Base-by-base conservation (phyloP, 1,284 basidiomycete species). In the Heterobasidion parviporum region DNA sequence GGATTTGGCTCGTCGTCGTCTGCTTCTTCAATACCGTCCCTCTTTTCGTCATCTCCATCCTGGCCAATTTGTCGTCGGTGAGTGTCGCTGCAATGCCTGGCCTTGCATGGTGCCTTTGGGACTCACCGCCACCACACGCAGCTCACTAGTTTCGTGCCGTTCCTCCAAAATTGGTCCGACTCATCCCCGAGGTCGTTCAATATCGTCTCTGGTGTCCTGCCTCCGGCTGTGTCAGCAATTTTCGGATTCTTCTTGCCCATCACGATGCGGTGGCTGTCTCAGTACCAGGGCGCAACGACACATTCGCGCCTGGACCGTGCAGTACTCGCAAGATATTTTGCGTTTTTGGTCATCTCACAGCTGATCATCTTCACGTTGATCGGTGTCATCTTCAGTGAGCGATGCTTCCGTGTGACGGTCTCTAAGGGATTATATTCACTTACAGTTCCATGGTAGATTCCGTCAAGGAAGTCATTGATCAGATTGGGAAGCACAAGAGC, bases 1-100 rank as follows among this genome's bases (percentile, higher is more conserved):
- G 90, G 71, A 59, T 89, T 49, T 80, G 88, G 68, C 80, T 98
- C 51, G 74, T 78, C 12, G 63, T 85, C 47, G 82, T 94, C 52
- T 94, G 90, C 68, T 92, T 92, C 72, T 83, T 96, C 75, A 94
- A 98, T 74, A 95, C 92, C n/a, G 75, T 95, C 6, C 94, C 94
- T 10, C 70, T 92, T 32, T 80, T 90, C 64, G 73, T 89, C 61
- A 87, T 94, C 59, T 90, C 92, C 32, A 74, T 91, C 62, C 74
- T 93, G 56, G 88, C 91, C 59, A 93, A 93, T 71, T 75, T 94
- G 68, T 75, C 82, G 52, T 77, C 85, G 51, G 85, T 90, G 64
- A 59, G 82, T 75, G 26, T 26, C 5, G 26, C 5, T 26, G 26
- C 34, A n/a, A 35, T 49, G 32, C 47, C 54, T 12, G 44, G 48